phyloP scores from a whole-genome alignment of 2,329 filamentous ascomycete genomes.

The Incumbomyces lentus region DNA sequence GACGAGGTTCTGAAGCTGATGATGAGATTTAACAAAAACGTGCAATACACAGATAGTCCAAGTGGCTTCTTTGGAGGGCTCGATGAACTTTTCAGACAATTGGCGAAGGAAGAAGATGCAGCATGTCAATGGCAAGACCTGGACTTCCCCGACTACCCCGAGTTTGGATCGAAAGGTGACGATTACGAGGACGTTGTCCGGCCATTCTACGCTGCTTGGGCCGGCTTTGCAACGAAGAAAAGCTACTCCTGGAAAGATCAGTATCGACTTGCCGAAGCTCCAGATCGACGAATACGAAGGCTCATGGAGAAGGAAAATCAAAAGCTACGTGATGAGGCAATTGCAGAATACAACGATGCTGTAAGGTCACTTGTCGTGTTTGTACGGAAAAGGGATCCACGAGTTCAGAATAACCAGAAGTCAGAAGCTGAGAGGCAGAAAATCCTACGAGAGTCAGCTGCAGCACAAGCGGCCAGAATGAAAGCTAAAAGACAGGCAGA shows the following conservation, averaged over 20 bases:
- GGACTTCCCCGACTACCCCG: constrained; percentile 58
- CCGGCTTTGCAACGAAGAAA: constrained; percentile 71
- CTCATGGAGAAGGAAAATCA: constrained; percentile 95
- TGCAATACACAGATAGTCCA: constrained; percentile 70
- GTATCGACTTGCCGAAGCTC: constrained; percentile 73
- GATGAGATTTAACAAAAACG: constrained; percentile 64
- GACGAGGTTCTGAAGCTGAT: constrained; percentile 71
- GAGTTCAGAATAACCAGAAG: constrained; percentile 67
- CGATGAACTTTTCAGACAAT: constrained; percentile 63
- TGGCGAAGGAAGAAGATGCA: constrained; percentile 68
- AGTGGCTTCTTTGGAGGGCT: constrained; percentile 78
- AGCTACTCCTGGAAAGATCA: constrained; percentile 82
- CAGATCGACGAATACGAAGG: constrained; percentile 70
- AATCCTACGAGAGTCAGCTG: constrained; percentile 63
- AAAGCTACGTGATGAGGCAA: constrained; percentile 67
- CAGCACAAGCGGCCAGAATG: constrained; percentile 73
- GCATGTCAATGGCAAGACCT: constrained; percentile 60
- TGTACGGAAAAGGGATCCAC: constrained; percentile 80
- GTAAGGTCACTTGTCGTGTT: constrained; percentile 79
- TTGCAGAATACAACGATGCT: constrained; percentile 84
- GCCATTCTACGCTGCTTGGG: constrained; percentile 73
- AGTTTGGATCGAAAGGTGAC: constrained; percentile 70
- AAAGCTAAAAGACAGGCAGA: constrained; percentile 69
- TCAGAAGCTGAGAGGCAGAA: constrained; percentile 73
- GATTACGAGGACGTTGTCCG: constrained; percentile 66